Evolutionary conservation across 805 yeast species (phyloP).

Genomic region (Metschnikowia continentalis): DNA sequence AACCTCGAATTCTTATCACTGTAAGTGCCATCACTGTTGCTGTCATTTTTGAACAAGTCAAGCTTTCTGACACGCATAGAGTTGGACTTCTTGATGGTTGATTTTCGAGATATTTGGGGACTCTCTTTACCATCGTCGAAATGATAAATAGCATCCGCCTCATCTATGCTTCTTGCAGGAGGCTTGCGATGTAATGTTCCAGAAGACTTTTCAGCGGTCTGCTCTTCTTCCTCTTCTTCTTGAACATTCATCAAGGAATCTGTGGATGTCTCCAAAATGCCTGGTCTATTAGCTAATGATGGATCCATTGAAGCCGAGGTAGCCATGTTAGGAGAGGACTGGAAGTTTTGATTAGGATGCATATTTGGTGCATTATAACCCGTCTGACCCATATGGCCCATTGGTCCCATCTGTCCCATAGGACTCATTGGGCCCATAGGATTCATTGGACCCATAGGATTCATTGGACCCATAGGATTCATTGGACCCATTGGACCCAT

Average conservation of each 20-base stretch:
- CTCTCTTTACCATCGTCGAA: conserved; percentile 26
- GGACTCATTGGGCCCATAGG: neutral
- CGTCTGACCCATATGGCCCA: neutral
- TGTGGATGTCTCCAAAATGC: conserved; percentile 7
- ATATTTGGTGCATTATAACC: neutral
- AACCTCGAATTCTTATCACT: neutral
- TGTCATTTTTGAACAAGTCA: conserved; percentile 25
- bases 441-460: neutral
- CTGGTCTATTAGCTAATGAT: neutral
- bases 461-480: conserved; percentile 1
- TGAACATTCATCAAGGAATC: conserved; percentile 17
- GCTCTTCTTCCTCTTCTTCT: conserved; percentile 18
- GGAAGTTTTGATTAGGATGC: neutral
- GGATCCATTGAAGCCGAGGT: conserved; percentile 1
- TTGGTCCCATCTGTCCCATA: neutral
- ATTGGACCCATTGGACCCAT: neutral
- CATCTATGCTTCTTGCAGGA: neutral
- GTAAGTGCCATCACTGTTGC: neutral
- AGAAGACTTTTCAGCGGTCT: neutral
- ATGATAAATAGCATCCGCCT: conserved; percentile 28
- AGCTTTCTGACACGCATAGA: conserved; percentile 40
- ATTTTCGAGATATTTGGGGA: conserved; percentile 32
- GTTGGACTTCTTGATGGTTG: conserved; percentile 37
- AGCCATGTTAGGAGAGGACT: neutral
- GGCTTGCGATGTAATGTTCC: neutral